These are phyloP conservation scores for Lasiosphaeria ovina DNA, from an alignment of 495 filamentous ascomycete genomes.

Conservation along the genomic window DNA sequence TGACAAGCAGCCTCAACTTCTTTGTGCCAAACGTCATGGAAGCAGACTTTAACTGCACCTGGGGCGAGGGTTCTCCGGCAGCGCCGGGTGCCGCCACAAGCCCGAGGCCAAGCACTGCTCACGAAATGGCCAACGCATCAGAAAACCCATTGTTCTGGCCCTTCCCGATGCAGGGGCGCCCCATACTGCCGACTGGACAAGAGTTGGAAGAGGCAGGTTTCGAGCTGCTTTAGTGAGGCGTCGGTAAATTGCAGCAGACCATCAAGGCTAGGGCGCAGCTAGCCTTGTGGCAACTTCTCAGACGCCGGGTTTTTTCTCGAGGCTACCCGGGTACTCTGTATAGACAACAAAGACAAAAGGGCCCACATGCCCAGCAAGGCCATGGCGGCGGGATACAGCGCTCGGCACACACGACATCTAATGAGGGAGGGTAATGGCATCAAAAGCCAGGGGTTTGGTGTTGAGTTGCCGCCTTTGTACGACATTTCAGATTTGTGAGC, in stretches of 20 bases:
- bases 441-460: neutral
- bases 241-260: neutral
- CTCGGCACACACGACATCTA: conserved; percentile 1
- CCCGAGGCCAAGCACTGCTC: conserved; percentile 7
- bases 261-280: neutral
- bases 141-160: conserved; percentile 55
- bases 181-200: conserved; percentile 43
- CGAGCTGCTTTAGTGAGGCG: conserved; percentile 26
- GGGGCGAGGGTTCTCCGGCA: conserved; percentile 19
- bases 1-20: conserved; percentile 49
- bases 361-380: neutral
- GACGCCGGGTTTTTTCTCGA: neutral
- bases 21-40: conserved; percentile 48
- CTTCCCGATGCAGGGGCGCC: conserved; percentile 55
- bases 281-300: neutral
- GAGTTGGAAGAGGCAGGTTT: conserved; percentile 50
- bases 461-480: neutral
- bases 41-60: conserved; percentile 40
- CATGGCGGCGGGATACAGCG: neutral
- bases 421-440: conserved; percentile 9
- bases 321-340: neutral
- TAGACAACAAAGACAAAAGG: neutral
- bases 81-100: conserved; percentile 5
- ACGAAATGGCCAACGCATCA: conserved; percentile 20
- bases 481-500: neutral